Base-by-base conservation (phyloP, 2,329 filamentous ascomycete genomes). In the Metarhizium anisopliae region DNA sequence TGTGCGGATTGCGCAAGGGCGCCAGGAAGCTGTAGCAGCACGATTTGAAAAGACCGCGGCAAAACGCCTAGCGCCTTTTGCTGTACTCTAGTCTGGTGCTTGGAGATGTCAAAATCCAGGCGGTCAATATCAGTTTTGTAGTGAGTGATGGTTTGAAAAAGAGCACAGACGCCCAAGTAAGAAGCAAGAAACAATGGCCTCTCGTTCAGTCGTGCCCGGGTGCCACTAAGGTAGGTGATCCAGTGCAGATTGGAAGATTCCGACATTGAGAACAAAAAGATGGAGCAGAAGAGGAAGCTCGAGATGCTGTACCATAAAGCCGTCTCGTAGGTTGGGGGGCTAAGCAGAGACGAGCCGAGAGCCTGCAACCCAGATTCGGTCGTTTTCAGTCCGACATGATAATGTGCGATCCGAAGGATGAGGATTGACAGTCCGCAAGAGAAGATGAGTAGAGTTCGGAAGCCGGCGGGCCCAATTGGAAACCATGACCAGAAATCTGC, bases 401-500 rank as follows among this genome's bases (percentile, higher is more conserved):
- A 85, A 69, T 92, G 87, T 49, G 87, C 85, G 65, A 96, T 90
- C 65, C 92, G 89, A 53, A 96, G 81, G 62, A 96, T 80, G 72
- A 95, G 89, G 62, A 96, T 80, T 56, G 84, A 76, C 58, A 96
- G 81, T 58, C 83, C 84, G 63, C 86, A 87, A 59, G 88, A 74
- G 73, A 92, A 93, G 60, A 96, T 81, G 59, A 90, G 78, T 16
- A 86, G 67, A 6, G 90, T 82, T 63, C 91, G 87, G 55, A 95
- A 70, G 57, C 89, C 90, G 49, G 87, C 83, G 55, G 79, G 78
- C 53, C 90, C 89, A 43, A 96, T 64, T 29, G 91, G 91, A 62
- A 95, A 90, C 87, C 89, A 93, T 63, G 85, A 77, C 91, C 90
- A 96, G 59, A 96, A 74, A 52, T 84, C 89, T 93, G 62, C 29